phyloP scores from a whole-genome alignment of 2,329 filamentous ascomycete genomes.

The Septoria petroselini region DNA sequence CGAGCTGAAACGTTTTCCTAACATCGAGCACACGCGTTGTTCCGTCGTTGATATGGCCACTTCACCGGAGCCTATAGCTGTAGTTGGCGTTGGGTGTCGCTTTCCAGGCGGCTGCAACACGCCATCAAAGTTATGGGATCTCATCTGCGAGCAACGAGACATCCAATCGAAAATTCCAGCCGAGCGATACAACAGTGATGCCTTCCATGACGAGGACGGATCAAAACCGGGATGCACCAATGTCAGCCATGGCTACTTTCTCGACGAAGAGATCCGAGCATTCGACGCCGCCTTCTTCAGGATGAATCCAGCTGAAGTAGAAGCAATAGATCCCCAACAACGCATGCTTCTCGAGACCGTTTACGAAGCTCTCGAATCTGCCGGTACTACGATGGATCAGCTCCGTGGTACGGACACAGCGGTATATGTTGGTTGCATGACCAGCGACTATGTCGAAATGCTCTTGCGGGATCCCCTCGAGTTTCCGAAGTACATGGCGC shows the following conservation, averaged over 20 bases:
- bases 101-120: slow-evolving; percentile 19
- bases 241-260: slow-evolving; percentile 31
- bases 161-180: slow-evolving; percentile 16
- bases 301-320: slow-evolving; percentile 39
- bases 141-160: slow-evolving; percentile 12
- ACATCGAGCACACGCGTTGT: neutral
- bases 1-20: neutral
- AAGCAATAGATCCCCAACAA: slow-evolving; percentile 46
- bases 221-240: slow-evolving; percentile 17
- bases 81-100: slow-evolving; percentile 46
- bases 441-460: slow-evolving; percentile 18
- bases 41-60: slow-evolving; percentile 2
- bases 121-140: slow-evolving; percentile 19
- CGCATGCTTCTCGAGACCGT: slow-evolving; percentile 42
- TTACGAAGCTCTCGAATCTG: slow-evolving; percentile 40
- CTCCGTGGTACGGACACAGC: slow-evolving; percentile 21
- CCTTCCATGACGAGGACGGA: slow-evolving; percentile 16
- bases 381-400: slow-evolving; percentile 3
- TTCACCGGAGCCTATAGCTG: slow-evolving; percentile 40
- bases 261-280: slow-evolving; percentile 29
- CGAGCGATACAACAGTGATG: slow-evolving; percentile 25
- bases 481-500: slow-evolving; percentile 25
- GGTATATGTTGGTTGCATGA: slow-evolving; percentile 27
- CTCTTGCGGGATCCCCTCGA: slow-evolving; percentile 17
- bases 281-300: slow-evolving; percentile 47